Base-by-base conservation (phyloP, 2,329 filamentous ascomycete species). In the Fusarium guadeloupense region DNA sequence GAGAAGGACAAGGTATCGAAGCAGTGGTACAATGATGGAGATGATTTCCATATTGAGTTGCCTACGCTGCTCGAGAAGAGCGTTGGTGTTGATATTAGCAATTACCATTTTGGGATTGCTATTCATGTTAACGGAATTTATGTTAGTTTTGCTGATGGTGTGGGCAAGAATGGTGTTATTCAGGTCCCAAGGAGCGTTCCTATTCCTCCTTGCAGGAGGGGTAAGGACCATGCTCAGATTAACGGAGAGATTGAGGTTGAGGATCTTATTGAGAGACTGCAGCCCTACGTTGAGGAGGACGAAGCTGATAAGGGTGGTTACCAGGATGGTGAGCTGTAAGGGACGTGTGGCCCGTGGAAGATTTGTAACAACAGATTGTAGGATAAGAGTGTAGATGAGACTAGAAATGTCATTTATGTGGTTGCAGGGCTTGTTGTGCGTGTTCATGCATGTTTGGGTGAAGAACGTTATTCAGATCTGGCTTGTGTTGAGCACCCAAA, bases 111-210 rank as follows among this genome's bases (percentile, higher is more conserved):
- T 1, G 87, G 90, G 69, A 85, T 90, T 46, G 82, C 76, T 6
- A 88, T 97, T 59, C 86, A 86, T 72, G 82, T 96, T 69, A 97
- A 97, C 69, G 91, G 88, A 13, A 80, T 82, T 4, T 79, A 79
- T 7, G 89, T 96, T 2, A 79, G 80, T 0, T 78, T 91, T 7
- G 80, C 87, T 60, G 92, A 97, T 71, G 88, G 82, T 1, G 75
- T 95, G 50, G 90, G 89, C 0, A 85, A 83, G 69, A 91, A 97
- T 71, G 93, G 93, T 26, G 92, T 94, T 13, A 84, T 96, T 31
- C 93, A 97, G 52, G 87, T 94, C 14, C 80, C 95, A 0, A 81
- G 83, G 41, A 82, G 82, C 53, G 86, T 97, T 0, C 77, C 96
- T 53, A 86, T 97, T 62, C 93, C 93, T 35, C 91, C 92, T 2